Base-by-base conservation (phyloP, 2,329 filamentous ascomycete genomes). In the Arthrobotrys iridis region DNA sequence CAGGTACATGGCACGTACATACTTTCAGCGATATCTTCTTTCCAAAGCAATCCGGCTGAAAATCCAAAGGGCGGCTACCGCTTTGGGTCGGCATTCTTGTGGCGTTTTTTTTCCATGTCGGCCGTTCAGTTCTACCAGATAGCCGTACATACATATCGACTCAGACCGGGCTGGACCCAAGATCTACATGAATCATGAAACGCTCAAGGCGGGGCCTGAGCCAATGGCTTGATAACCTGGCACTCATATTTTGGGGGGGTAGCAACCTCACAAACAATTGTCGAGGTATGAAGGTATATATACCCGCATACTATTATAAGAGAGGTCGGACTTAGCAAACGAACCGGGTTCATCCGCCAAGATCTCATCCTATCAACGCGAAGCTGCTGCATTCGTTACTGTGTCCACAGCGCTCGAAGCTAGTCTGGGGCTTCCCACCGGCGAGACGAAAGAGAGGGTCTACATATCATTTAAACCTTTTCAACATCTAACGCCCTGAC, bases 351-450 rank as follows among this genome's bases (percentile, higher is more conserved):
- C 30, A 2, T 22, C 4, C 10, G 50, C 50, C 50, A 55, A 55
- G 50, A 24, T 11, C 30, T 30, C n/a, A 20, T 30, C 40, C 13
- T n/a, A 10, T 55, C 50, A 55, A 55, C 50, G 50, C 50, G 50
- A 55, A 55, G 50, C 50, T 30, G 50, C 50, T 30, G 50, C 50
- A 55, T 55, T 30, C 50, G 50, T 55, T 55, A 55, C 50, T 30
- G 50, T 55, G 50, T 55, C 50, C 50, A 55, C 50, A 55, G 50
- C 50, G 28, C n/a, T n/a, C n/a, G n/a, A n/a, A n/a, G n/a, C n/a
- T n/a, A 30, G 8, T 24, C 13, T 3, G 15, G 4, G 8, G 10
- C 22, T 55, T 33, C 28, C 10, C 28, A 33, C 50, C 30, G 0
- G 22, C 48, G 18, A 20, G 11, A 46, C 8, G 11, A 13, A 13